Evolutionary conservation across 306 rosid genomes (phyloP).

Genomic region (Dicorynia guianensis): DNA sequence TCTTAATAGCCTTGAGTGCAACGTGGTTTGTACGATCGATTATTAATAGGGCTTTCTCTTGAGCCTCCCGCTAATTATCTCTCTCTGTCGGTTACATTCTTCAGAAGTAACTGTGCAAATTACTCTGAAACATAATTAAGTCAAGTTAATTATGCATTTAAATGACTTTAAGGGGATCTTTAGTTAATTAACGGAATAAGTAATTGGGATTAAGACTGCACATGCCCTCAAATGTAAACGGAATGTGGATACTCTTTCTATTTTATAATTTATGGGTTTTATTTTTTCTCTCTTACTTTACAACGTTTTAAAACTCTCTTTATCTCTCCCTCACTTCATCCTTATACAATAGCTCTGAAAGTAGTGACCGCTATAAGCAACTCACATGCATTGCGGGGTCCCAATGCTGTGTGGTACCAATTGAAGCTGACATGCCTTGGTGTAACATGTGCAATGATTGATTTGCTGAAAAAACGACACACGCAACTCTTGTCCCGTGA

Average conservation of each 20-base stretch:
- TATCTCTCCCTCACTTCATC: no score
- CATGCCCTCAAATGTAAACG: background rate
- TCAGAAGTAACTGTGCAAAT: background rate
- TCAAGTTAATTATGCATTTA: background rate
- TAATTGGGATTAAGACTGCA: background rate
- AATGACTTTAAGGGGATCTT: no score
- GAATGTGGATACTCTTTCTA: no score
- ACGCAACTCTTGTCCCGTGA: no score
- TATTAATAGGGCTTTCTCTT: no score
- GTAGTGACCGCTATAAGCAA: constrained; percentile 2
- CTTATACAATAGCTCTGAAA: no score
- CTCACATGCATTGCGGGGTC: constrained; percentile 35
- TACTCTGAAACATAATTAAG: background rate
- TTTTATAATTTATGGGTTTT: no score
- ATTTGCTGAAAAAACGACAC: constrained; percentile 10
- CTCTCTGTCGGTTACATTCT: constrained; percentile 32
- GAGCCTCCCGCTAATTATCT: background rate
- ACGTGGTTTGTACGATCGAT: no score
- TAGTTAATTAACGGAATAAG: background rate
- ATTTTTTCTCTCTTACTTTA: no score
- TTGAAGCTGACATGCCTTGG: constrained; percentile 5
- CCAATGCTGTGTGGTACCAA: background rate
- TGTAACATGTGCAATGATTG: constrained; percentile 32
- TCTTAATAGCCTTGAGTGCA: background rate
- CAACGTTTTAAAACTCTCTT: no score